Base-by-base conservation (phyloP, 495 filamentous ascomycete species). In the Astrothelium subdiscretum region DNA sequence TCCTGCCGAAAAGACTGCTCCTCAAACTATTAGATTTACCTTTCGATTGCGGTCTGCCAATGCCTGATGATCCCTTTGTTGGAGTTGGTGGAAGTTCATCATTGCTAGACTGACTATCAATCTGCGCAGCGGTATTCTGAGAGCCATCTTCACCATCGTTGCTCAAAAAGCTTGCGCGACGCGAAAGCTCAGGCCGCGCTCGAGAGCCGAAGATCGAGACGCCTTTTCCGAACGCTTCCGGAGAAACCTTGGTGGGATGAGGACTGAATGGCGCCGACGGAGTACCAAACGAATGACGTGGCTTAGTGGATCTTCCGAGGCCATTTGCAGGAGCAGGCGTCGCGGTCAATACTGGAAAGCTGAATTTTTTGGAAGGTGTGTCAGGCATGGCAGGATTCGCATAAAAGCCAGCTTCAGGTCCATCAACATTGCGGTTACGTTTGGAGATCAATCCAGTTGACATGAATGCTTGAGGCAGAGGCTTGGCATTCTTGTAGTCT, bases 361-460 rank as follows among this genome's bases (percentile, higher is more conserved):
- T 85, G 69, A 71, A 83, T 67, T 90, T 86, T 78, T 97, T 98
- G 75, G 94, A 97, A 8, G 94, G 94, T 18, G 94, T 98, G 70
- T 97, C 94, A 0, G 95, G 94, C 81, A 94, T 89, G 32, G 66
- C 69, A 62, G 80, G 81, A 68, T 77, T 81, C 12, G 72, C 76
- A 32, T 73, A 72, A 22, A 73, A 64, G 29, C 63, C 62, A 32
- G 68, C 74, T 57, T 77, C 76, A 32, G 77, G 75, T 13, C 82
- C 77, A 48, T 86, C 83, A 2, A 77, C 78, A 62, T 83, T 79
- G 43, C 79, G 78, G 62, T 82, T 83, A 70, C 80, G 84, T 76
- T 97, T 97, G 4, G 94, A 96, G 35, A 97, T 87, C 51, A 98
- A 76, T 31, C 94, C 94, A 4, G 94, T 97, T 0, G 94, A 97